Evolutionary conservation across 371 early-diverging fungal genomes (phyloP).

Genomic region (Mucor sp.): DNA sequence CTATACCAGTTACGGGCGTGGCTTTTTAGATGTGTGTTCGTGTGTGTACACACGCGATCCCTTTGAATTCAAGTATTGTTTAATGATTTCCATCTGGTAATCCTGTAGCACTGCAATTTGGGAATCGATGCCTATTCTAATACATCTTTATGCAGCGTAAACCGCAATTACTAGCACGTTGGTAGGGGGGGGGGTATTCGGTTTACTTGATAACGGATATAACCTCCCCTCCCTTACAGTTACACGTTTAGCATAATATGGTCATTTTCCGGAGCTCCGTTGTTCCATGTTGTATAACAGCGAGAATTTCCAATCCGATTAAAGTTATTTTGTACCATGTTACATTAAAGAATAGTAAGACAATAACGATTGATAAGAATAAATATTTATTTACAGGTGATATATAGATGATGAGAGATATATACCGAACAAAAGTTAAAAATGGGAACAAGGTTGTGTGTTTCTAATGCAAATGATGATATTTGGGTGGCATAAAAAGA

Average conservation of each 20-base stretch:
- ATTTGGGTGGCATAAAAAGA: neutral
- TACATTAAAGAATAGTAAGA: neutral
- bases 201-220: neutral
- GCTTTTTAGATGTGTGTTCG: too few species aligned
- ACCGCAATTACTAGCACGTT: neutral
- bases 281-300: neutral
- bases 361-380: neutral
- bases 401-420: neutral
- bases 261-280: constrained; percentile 13
- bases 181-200: neutral
- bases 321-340: neutral
- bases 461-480: neutral
- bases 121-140: too few species aligned
- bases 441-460: neutral
- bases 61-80: too few species aligned
- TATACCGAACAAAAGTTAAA: neutral
- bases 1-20: too few species aligned
- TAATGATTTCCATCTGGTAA: too few species aligned
- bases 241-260: neutral
- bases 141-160: too few species aligned
- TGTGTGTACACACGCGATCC: too few species aligned
- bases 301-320: neutral
- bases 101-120: too few species aligned
- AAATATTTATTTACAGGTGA: constrained; percentile 1
- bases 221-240: neutral